phyloP scores from a whole-genome alignment of 164 flowering plant species.

The Taxillus chinensis region DNA sequence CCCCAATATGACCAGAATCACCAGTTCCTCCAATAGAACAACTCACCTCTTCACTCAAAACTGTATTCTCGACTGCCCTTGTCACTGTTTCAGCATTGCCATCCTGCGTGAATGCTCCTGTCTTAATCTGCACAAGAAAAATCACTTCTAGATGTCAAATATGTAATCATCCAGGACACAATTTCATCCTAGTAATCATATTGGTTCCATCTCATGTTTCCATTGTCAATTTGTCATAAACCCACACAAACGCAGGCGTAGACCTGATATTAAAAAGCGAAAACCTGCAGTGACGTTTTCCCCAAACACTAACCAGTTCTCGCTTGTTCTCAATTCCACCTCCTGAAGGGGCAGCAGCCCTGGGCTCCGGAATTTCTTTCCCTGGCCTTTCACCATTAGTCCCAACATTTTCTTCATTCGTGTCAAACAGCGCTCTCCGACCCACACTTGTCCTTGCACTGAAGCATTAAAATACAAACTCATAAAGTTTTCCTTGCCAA shows the following conservation, averaged over 20 bases:
- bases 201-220: neutral
- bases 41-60: slow-evolving; percentile 47
- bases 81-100: slow-evolving; percentile 12
- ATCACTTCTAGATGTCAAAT: neutral
- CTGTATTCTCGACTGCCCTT: slow-evolving; percentile 12
- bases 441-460: slow-evolving; percentile 12
- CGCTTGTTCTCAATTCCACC: slow-evolving; percentile 18
- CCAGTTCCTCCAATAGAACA: slow-evolving; percentile 23
- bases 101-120: slow-evolving; percentile 1
- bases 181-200: neutral
- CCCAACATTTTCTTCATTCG: slow-evolving; percentile 9
- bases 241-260: no score
- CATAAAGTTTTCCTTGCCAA: no score
- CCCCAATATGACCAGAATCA: slow-evolving; percentile 19
- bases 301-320: slow-evolving; percentile 12
- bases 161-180: neutral
- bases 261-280: neutral
- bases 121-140: slow-evolving; percentile 13
- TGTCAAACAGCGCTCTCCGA: slow-evolving; percentile 6
- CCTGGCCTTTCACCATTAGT: slow-evolving; percentile 6
- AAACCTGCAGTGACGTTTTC: neutral
- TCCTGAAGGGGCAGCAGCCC: slow-evolving; percentile 16
- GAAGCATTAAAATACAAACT: neutral
- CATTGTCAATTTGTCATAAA: no score
- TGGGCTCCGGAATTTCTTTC: slow-evolving; percentile 7